These are phyloP conservation scores for Peterozyma xylosa DNA, from an alignment of 805 yeast species.

Conservation along the genomic window DNA sequence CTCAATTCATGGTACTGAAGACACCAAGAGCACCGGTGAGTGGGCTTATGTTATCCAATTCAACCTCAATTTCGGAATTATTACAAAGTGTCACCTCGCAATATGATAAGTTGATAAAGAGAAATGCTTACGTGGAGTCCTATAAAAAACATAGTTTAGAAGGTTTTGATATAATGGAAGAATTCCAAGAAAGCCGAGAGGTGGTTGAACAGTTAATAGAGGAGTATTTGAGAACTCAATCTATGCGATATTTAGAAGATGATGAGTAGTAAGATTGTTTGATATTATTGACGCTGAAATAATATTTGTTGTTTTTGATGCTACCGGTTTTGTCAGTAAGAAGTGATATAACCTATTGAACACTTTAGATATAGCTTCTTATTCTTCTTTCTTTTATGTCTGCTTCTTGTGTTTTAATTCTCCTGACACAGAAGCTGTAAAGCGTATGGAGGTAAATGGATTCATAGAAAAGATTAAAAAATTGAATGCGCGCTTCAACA, in stretches of 20 bases:
- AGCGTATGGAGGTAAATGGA: too few relatives aligned
- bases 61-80: constrained; percentile 64
- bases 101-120: constrained; percentile 70
- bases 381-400: too few relatives aligned
- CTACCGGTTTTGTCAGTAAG: too few relatives aligned
- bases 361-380: too few relatives aligned
- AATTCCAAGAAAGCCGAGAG: constrained; percentile 42
- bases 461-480: too few relatives aligned
- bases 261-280: constrained; percentile 27
- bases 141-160: constrained; percentile 47
- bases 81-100: constrained; percentile 63
- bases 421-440: too few relatives aligned
- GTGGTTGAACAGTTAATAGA: constrained; percentile 34
- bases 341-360: too few relatives aligned
- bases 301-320: too few relatives aligned
- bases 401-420: too few relatives aligned
- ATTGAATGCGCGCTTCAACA: too few relatives aligned
- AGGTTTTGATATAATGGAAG: constrained; percentile 37
- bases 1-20: constrained; percentile 39
- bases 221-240: constrained; percentile 38
- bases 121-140: constrained; percentile 79
- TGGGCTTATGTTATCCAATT: constrained; percentile 81
- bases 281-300: too few relatives aligned
- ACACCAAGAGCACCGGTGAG: constrained; percentile 37
- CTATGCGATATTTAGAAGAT: constrained; percentile 38